Evolutionary conservation across 192 early-diverging fungal genomes (phyloP).

Genomic region (Dissophora globulifera): DNA sequence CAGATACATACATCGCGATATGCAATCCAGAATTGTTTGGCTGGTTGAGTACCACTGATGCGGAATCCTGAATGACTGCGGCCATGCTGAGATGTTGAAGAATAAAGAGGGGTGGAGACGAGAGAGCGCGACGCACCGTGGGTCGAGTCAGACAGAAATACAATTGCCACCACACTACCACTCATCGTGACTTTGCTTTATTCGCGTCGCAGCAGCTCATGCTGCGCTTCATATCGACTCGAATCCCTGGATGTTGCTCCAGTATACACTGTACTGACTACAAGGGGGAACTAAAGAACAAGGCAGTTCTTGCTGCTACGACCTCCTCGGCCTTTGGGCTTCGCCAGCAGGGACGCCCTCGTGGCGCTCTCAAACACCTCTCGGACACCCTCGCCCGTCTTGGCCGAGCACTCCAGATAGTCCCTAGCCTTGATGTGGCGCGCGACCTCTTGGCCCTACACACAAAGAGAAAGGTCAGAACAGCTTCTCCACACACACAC

Average conservation of each 20-base stretch:
- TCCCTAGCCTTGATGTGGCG: conserved; percentile 85
- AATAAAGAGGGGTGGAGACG: neutral
- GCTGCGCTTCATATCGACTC: too few species aligned
- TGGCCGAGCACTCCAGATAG: conserved; percentile 93
- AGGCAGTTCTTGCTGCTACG: conserved; percentile 29
- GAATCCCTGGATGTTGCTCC: too few species aligned
- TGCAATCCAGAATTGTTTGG: conserved; percentile 66
- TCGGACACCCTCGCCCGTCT: conserved; percentile 79
- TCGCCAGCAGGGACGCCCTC: conserved; percentile 77
- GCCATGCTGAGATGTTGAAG: conserved; percentile 25
- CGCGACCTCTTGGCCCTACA: conserved; percentile 81
- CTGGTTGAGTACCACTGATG: conserved; percentile 61
- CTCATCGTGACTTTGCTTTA: too few species aligned
- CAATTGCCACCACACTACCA: too few species aligned
- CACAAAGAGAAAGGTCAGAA: too few species aligned
- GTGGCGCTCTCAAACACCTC: conserved; percentile 90
- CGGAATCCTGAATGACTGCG: conserved; percentile 37
- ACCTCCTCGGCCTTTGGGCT: conserved; percentile 21
- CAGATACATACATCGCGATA: conserved; percentile 57
- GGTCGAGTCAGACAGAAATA: too few species aligned
- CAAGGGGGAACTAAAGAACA: conserved; percentile 46
- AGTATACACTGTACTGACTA: too few species aligned
- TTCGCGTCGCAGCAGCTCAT: too few species aligned
- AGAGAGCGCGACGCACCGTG: too few species aligned
- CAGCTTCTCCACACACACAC: conserved; percentile 60